Conservation (phyloP, 129 eudicot genomes). For the Ambrosia artemisiifolia region DNA sequence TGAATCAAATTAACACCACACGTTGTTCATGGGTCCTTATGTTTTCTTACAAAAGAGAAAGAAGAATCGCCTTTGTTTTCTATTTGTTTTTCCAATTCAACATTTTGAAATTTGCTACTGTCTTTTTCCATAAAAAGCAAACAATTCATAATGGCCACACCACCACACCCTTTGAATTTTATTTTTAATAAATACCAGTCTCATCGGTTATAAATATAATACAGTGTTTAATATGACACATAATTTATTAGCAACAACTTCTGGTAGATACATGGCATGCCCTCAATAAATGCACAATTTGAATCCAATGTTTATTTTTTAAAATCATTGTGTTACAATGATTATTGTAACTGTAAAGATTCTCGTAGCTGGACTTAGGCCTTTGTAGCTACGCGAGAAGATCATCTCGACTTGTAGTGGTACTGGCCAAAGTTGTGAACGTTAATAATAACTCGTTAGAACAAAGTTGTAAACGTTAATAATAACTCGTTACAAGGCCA, state of each 20-base stretch:
- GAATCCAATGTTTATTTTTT: background rate
- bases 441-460: too few species aligned
- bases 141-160: constrained; percentile 23
- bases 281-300: background rate
- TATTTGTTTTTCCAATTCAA: constrained; percentile 15
- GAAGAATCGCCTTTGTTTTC: constrained; percentile 29
- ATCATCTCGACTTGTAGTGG: too few species aligned
- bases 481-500: too few species aligned
- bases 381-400: background rate
- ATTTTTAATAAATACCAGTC: background rate
- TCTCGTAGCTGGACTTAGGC: background rate
- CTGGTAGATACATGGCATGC: background rate
- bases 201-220: constrained; percentile 2
- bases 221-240: background rate
- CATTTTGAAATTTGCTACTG: constrained; percentile 16
- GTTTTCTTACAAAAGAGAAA: constrained; percentile 32
- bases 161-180: constrained; percentile 15
- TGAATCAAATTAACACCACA: constrained; percentile 35
- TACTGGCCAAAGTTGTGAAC: too few species aligned
- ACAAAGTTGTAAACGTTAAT: too few species aligned
- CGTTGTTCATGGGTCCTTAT: constrained; percentile 38
- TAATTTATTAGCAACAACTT: background rate
- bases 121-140: constrained; percentile 26
- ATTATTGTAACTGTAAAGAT: background rate
- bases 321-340: background rate